Base-by-base conservation (phyloP, 306 rosid species). In the Abrus precatorius region DNA sequence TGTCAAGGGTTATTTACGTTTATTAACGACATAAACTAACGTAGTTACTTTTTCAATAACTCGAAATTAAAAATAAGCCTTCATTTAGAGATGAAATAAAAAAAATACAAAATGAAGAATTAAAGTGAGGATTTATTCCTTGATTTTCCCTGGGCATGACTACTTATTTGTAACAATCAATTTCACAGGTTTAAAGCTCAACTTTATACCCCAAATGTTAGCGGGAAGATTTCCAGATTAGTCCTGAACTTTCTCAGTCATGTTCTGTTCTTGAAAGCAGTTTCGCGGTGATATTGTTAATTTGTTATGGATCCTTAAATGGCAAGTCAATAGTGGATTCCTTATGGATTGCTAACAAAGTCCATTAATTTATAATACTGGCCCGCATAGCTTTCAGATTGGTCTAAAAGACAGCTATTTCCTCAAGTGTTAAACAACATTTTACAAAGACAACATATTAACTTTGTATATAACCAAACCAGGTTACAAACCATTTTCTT, bases 401-500 rank as follows among this genome's bases (percentile, higher is more conserved):
- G 44, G 49, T 57, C 20, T 20, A 34, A 47, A 44, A 7, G 14
- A 57, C 11, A 33, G 30, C 29, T 49, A 33, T 66, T 57, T 57
- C 5, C 7, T 45, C n/a, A 43, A 83, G 47, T n/a, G 44, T 10
- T 38, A 36, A 49, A 47, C 38, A 7, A 13, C 68, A 27, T 44
- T 45, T 27, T 41, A 57, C 72, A 48, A 36, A 73, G 13, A 48
- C 34, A 72, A 43, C 5, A 50, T 32, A 30, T 33, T 61, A 29
- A 43, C 44, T 4, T 5, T 2, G 3, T 33, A 62, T 33, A 32
- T 6, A 61, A 74, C 82, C 41, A 45, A 70, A 59, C 53, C 43
- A 75, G 66, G 40, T 20, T 69, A 57, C 28, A 12, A 48, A 9
- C 48, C 14, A 41, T 40, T 59, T 84, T 50, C 44, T 36, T 43